Conservation (phyloP, 441 rosid genomes). For the Adansonia grandidieri region DNA sequence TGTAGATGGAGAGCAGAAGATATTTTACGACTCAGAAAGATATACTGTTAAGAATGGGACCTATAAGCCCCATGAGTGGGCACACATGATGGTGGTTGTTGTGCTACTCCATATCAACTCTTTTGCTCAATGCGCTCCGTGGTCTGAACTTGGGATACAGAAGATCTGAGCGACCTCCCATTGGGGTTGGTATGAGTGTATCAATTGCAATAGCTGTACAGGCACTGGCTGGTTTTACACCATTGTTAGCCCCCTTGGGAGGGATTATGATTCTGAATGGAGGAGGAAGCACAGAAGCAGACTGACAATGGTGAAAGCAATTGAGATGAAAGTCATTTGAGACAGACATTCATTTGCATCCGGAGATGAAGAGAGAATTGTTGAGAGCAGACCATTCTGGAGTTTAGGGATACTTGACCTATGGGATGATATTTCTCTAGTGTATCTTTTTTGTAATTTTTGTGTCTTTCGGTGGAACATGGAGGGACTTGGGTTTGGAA, state of each 20-base stretch:
- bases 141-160: conserved; percentile 77
- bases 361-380: conserved; percentile 42
- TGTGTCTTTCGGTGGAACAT: conserved; percentile 96
- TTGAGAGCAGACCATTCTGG: conserved; percentile 69
- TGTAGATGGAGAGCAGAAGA: conserved; percentile 77
- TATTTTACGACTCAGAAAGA: conserved; percentile 64
- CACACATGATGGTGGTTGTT: conserved; percentile 80
- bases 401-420: conserved; percentile 83
- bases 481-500: conserved; percentile 95
- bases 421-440: conserved; percentile 84
- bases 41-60: conserved; percentile 80
- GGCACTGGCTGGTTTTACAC: conserved; percentile 80
- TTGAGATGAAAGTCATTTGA: conserved; percentile 41
- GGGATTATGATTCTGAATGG: conserved; percentile 59
- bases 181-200: conserved; percentile 81
- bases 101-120: conserved; percentile 77
- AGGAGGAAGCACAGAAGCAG: conserved; percentile 68
- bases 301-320: conserved; percentile 34
- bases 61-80: conserved; percentile 87
- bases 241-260: conserved; percentile 83
- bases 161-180: conserved; percentile 79
- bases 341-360: conserved; percentile 72
- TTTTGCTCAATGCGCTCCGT: conserved; percentile 93
- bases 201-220: conserved; percentile 85
- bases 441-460: conserved; percentile 75